These are phyloP conservation scores for Leccinellum luteum DNA, from an alignment of 768 basidiomycete species.

Conservation along the genomic window DNA sequence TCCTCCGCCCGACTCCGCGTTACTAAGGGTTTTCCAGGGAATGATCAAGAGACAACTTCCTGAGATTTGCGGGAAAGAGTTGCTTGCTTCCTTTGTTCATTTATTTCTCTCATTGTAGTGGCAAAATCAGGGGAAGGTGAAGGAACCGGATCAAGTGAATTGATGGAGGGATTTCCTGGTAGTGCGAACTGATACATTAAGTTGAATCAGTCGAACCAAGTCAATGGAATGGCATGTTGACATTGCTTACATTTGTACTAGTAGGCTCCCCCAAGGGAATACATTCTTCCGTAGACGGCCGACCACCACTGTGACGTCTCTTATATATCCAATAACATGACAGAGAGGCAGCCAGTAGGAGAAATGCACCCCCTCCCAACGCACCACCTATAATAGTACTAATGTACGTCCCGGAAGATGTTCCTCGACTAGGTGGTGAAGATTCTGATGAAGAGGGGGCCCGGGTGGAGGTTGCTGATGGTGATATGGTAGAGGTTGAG, in stretches of 20 bases:
- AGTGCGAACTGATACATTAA: not conserved
- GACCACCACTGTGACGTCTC: not conserved
- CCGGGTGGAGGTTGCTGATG: not conserved
- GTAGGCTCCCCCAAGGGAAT: not conserved
- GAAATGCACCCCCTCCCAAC: not conserved
- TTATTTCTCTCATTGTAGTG: not conserved
- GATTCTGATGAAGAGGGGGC: not conserved
- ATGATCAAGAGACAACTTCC: not conserved
- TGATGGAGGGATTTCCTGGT: not conserved
- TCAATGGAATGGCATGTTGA: not conserved
- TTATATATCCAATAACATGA: not conserved
- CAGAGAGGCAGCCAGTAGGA: not conserved
- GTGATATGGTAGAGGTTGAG: not conserved
- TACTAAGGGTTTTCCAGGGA: not conserved
- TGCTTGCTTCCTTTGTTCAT: not conserved
- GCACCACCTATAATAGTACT: conserved; percentile 8
- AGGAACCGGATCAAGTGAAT: not conserved
- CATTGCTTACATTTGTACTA: not conserved
- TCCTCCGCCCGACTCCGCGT: not conserved
- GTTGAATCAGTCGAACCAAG: not conserved
- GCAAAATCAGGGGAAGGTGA: not conserved
- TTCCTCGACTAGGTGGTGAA: not conserved
- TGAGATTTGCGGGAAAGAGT: not conserved
- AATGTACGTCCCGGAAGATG: not conserved
- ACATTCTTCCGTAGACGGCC: not conserved